Evolutionary conservation across 2,329 filamentous ascomycete genomes (phyloP), one percentile per base, ranked within the genome.

Genomic region (Scytalidium lignicola): DNA sequence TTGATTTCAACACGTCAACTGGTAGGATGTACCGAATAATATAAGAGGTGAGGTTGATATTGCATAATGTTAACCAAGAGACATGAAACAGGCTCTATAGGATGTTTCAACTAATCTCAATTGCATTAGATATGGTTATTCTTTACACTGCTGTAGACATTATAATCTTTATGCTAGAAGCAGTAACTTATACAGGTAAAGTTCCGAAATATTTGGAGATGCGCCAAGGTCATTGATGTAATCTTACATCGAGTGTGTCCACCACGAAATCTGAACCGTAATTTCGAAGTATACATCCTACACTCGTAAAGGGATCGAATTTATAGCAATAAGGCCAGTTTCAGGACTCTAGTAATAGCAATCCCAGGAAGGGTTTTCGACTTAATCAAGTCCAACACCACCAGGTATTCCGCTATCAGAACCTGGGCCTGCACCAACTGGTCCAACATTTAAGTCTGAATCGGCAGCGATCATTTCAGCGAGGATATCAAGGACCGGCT

Each of bases 401-500:
- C 54, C 57, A 17, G 15, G 32, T 46, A 60, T 55, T 32, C 60
- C 61, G 51, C 58, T 64, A 28, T 65, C 63, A 37, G 59, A 60
- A 19, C 56, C 59, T 21, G 58, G 52, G 15, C 57, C 58, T 44
- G 49, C 51, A 29, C 51, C 51, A 54, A 65, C 64, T 41, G 61
- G 53, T 37, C 74, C 80, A 55, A 88, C 76, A 58, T 85, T 80
- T 58, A 90, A 74, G 56, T 75, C 82, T 55, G 86, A 81, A 73
- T 97, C 93, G 69, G 91, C 83, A 56, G 91, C 92, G 64, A 99
- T 96, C 90, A 99, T 96, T 74, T 96, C 90, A 58, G 93, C 93
- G 55, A 99, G 83, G 62, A 97, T 85, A 70, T 99, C 92, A 61
- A 99, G 84, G 62, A 97, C 88, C 55, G 91, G 84, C 87, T 93